phyloP scores from a whole-genome alignment of 1,284 basidiomycete species.

The Ceraceosorus bombacis region DNA sequence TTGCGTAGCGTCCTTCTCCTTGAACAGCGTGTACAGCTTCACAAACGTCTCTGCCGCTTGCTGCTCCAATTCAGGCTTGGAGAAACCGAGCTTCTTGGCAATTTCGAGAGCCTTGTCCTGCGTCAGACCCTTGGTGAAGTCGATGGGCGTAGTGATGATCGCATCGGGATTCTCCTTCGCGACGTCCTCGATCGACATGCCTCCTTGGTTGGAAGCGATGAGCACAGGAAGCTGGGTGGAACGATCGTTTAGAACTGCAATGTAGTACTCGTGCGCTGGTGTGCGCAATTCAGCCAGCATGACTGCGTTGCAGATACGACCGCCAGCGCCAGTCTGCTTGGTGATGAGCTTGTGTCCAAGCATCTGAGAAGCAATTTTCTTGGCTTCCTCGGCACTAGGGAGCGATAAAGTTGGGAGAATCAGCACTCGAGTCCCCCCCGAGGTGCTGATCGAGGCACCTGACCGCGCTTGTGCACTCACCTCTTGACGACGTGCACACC shows the following conservation, averaged over 20 bases:
- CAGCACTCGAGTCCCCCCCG: background rate
- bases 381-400: conserved; percentile 74
- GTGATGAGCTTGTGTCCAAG: conserved; percentile 93
- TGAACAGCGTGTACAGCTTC: conserved; percentile 93
- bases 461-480: conserved; percentile 53
- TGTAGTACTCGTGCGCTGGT: conserved; percentile 95
- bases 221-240: conserved; percentile 79
- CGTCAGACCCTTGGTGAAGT: conserved; percentile 75
- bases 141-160: conserved; percentile 91
- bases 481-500: conserved; percentile 91
- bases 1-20: conserved; percentile 97
- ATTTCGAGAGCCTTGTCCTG: conserved; percentile 66
- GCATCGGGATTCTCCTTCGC: conserved; percentile 92
- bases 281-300: conserved; percentile 96
- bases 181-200: conserved; percentile 91
- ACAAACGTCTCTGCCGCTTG: conserved; percentile 86
- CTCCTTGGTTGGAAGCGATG: conserved; percentile 75
- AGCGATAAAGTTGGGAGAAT: conserved; percentile 8
- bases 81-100: conserved; percentile 86
- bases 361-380: conserved; percentile 84
- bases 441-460: background rate
- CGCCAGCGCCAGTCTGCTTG: conserved; percentile 91
- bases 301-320: conserved; percentile 91
- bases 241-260: conserved; percentile 94
- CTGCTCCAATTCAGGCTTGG: conserved; percentile 64